Evolutionary conservation across 2,329 filamentous ascomycete species (phyloP).

Genomic region (Bipolaris sorokiniana): DNA sequence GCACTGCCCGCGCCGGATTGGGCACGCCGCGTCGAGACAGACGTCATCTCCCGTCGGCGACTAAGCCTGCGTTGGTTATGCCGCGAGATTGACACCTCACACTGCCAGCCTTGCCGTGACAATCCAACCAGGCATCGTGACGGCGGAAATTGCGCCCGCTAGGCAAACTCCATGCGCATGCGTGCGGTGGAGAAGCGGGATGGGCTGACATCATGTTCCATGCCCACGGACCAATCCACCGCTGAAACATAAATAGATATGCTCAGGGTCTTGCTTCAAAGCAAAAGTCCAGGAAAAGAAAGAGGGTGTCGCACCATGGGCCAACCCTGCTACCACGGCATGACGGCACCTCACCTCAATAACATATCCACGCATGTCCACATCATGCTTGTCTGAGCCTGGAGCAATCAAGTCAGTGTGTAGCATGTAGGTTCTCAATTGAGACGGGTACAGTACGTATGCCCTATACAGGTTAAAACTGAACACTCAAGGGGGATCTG

Average conservation of each 20-base stretch:
- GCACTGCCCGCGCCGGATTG: background rate
- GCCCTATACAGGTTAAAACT: background rate
- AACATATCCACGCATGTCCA: slow-evolving; percentile 1
- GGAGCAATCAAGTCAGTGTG: too few species aligned
- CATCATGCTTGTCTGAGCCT: background rate
- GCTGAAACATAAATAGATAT: slow-evolving; percentile 14
- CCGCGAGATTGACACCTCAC: slow-evolving; percentile 34
- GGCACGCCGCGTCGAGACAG: slow-evolving; percentile 5
- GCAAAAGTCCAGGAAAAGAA: slow-evolving; percentile 16
- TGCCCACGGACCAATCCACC: slow-evolving; percentile 20
- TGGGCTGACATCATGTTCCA: slow-evolving; percentile 34
- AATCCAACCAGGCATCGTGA: background rate
- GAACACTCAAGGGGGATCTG: background rate
- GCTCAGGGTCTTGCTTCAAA: slow-evolving; percentile 20
- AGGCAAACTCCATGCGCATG: background rate
- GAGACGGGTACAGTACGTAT: too few species aligned
- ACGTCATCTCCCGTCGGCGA: slow-evolving; percentile 24
- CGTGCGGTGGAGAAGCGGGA: background rate
- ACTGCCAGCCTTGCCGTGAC: slow-evolving; percentile 13
- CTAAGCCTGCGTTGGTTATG: slow-evolving; percentile 28
- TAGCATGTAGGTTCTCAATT: too few species aligned
- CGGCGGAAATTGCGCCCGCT: background rate
- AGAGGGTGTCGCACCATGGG: slow-evolving; percentile 24
- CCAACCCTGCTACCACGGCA: background rate
- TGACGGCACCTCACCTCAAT: slow-evolving; percentile 4